A percentile compares a stretch with the other conserved stretches of the same genome.
phyloP scores from a whole-genome alignment of 495 filamentous ascomycete species.

The Penicillium daleae region DNA sequence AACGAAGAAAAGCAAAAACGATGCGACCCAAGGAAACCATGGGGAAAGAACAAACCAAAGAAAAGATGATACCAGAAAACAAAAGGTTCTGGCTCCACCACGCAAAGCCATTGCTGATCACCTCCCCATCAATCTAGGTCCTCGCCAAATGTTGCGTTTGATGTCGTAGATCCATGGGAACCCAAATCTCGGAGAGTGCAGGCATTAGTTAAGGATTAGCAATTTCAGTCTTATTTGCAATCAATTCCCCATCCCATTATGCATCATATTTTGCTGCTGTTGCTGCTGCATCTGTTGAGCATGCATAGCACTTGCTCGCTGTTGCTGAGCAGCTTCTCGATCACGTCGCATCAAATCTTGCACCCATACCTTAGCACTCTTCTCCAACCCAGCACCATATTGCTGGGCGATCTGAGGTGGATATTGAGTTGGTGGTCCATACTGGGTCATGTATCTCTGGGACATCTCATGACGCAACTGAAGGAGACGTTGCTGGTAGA shows the following conservation, averaged over 20 bases:
- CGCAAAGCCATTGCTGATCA: not conserved
- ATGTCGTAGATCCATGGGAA: slow-evolving; percentile 5
- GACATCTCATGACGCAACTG: slow-evolving; percentile 46
- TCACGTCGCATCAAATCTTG: slow-evolving; percentile 51
- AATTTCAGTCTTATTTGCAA: not conserved
- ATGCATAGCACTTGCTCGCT: slow-evolving; percentile 34
- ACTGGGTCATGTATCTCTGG: slow-evolving; percentile 42
- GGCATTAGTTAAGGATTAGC: not conserved
- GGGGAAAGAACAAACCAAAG: not conserved
- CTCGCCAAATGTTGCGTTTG: slow-evolving; percentile 8
- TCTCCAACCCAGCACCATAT: slow-evolving; percentile 40
- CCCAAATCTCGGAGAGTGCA: not conserved
- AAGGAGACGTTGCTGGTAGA: slow-evolving; percentile 45
- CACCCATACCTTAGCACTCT: slow-evolving; percentile 48
- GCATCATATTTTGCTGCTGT: slow-evolving; percentile 54
- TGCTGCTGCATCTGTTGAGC: slow-evolving; percentile 53
- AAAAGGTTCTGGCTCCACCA: not conserved
- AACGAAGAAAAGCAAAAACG: slow-evolving; percentile 10
- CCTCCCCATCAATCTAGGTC: not conserved
- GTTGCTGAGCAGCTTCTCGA: slow-evolving; percentile 42
- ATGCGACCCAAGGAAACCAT: not conserved
- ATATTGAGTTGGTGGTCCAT: slow-evolving; percentile 47
- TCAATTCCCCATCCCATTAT: slow-evolving; percentile 49
- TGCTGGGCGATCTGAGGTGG: slow-evolving; percentile 48
- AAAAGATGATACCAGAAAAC: not conserved